Conservation (phyloP, 306 rosid species). For the Fragaria nilgerrensis region DNA sequence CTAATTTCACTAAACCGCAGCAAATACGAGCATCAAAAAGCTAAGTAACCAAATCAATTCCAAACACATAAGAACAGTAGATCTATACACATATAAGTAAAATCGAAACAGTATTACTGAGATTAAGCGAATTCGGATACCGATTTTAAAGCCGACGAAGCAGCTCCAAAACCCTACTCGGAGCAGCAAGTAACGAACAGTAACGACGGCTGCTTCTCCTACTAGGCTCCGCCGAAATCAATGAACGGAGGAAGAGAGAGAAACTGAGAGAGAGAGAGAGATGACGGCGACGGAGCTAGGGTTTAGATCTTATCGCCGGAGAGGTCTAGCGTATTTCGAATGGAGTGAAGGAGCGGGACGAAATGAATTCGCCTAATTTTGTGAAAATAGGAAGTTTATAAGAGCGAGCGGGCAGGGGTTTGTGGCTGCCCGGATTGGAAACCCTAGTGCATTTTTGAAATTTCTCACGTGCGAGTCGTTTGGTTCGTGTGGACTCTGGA, state of each 20-base stretch:
- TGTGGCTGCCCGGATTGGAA: conserved; percentile 15
- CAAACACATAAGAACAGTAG: neutral
- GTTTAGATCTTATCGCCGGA: neutral
- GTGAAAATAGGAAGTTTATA: neutral
- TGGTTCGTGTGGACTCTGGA: neutral
- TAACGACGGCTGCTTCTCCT: conserved; percentile 13
- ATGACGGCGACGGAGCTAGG: neutral
- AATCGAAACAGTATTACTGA: neutral
- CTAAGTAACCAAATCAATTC: neutral
- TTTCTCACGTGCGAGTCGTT: neutral
- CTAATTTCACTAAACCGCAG: neutral
- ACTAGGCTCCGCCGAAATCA: neutral
- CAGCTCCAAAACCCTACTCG: conserved; percentile 24
- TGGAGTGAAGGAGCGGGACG: conserved; percentile 40
- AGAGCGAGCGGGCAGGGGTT: conserved; percentile 20
- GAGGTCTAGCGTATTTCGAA: conserved; percentile 30
- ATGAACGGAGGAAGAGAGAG: neutral
- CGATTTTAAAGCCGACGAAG: neutral
- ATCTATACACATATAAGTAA: neutral
- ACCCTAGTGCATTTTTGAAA: conserved; percentile 14
- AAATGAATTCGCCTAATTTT: neutral
- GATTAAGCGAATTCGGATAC: conserved; percentile 5
- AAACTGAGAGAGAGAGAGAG: neutral
- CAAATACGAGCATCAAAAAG: neutral
- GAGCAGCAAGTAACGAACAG: neutral